Percentiles rank a stretch among this genome's conserved stretches.
These are phyloP conservation scores for Endotrypanum monterogeii DNA, from an alignment of 208 protist species.

Conservation along the genomic window DNA sequence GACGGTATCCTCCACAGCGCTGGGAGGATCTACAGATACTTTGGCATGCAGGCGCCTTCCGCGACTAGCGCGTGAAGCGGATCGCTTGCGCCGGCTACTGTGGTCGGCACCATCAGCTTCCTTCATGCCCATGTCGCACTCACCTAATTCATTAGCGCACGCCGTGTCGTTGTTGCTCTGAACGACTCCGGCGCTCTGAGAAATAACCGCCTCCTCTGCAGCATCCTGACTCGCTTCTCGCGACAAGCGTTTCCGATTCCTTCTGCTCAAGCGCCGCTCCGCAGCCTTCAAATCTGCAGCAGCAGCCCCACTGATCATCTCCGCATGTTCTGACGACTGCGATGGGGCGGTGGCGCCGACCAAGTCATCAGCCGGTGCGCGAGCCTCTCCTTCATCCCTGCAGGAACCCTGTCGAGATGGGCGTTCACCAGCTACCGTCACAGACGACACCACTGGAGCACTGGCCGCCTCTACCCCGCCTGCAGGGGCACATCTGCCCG, in stretches of 20 bases:
- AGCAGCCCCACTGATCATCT: not conserved
- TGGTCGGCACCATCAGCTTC: not conserved
- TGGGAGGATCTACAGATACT: not conserved
- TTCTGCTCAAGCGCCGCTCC: not conserved
- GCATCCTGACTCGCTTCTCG: no score
- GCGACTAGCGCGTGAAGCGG: not conserved
- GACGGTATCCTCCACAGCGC: not conserved
- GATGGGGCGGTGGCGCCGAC: not conserved
- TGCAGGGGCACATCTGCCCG: not conserved
- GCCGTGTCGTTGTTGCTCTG: not conserved
- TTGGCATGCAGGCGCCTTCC: conserved; percentile 6
- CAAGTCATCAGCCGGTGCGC: not conserved
- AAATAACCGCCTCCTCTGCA: not conserved
- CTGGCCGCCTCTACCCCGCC: not conserved
- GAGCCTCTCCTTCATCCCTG: not conserved
- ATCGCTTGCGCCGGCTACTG: not conserved
- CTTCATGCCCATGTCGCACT: not conserved
- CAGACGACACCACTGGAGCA: not conserved
- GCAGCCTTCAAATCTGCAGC: not conserved
- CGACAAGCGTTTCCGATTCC: not conserved
- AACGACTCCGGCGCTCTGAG: not conserved
- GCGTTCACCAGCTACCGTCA: not conserved
- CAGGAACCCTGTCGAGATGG: not conserved
- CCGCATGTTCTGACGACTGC: not conserved
- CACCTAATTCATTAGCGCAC: not conserved